These are phyloP conservation scores for Kazachstania africana DNA, from an alignment of 805 yeast species.

Conservation along the genomic window DNA sequence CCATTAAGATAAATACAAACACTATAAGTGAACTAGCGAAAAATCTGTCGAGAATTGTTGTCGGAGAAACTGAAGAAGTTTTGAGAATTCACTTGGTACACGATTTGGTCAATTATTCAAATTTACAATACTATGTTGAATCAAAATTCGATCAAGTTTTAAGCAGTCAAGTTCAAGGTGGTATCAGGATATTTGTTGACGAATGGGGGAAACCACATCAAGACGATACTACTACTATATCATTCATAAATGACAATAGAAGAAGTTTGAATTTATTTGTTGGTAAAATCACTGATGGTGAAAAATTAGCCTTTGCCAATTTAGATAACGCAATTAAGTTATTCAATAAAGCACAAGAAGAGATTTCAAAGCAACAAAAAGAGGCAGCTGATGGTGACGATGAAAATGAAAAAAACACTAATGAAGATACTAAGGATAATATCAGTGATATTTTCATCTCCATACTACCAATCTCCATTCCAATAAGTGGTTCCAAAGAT, in stretches of 20 bases:
- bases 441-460: constrained; percentile 59
- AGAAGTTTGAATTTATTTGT: constrained; percentile 56
- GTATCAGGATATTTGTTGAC: constrained; percentile 48
- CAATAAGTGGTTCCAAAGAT: constrained; percentile 11
- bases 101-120: constrained; percentile 46
- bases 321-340: constrained; percentile 58
- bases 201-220: constrained; percentile 37
- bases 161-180: constrained; percentile 65
- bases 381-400: constrained; percentile 6
- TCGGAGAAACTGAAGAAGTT: constrained; percentile 38
- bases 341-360: constrained; percentile 25
- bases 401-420: constrained; percentile 11
- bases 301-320: constrained; percentile 79
- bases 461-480: constrained; percentile 44
- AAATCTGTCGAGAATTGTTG: constrained; percentile 22
- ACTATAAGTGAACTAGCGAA: constrained; percentile 24
- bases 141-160: constrained; percentile 50
- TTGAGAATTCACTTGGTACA: constrained; percentile 54
- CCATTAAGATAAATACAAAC: constrained; percentile 15
- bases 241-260: constrained; percentile 1
- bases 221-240: constrained; percentile 2
- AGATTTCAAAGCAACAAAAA: constrained; percentile 17
- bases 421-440: constrained; percentile 9
- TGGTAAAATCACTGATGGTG: constrained; percentile 75
- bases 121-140: constrained; percentile 30